Evolutionary conservation across 306 rosid genomes (phyloP).

Genomic region (Mimosa pudica): DNA sequence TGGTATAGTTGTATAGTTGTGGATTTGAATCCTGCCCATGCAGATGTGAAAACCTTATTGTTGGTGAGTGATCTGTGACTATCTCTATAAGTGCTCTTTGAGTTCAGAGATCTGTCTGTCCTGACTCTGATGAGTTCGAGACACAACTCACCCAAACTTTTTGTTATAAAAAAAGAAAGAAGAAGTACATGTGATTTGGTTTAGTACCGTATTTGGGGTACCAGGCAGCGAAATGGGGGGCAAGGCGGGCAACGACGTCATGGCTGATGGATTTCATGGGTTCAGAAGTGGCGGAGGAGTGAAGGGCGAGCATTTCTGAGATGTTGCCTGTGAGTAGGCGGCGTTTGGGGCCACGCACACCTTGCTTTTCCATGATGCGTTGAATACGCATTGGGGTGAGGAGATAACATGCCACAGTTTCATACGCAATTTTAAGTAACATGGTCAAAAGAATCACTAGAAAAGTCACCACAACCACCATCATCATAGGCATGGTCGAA

Average conservation of each 20-base stretch:
- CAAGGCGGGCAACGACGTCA: conserved; percentile 79
- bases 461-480: conserved; percentile 39
- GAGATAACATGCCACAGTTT: conserved; percentile 59
- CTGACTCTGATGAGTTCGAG: too few relatives aligned
- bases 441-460: conserved; percentile 38
- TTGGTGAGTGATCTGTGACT: too few relatives aligned
- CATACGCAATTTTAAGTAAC: conserved; percentile 51
- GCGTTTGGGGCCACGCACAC: conserved; percentile 81
- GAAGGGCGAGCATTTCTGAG: conserved; percentile 64
- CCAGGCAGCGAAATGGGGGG: conserved; percentile 86
- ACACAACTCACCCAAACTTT: too few relatives aligned
- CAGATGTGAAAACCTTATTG: too few relatives aligned
- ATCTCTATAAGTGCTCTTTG: too few relatives aligned
- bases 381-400: conserved; percentile 72
- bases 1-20: too few relatives aligned
- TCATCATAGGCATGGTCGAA: conserved; percentile 42
- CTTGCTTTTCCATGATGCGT: conserved; percentile 82
- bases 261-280: conserved; percentile 78
- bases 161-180: not conserved
- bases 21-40: too few relatives aligned
- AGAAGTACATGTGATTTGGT: not conserved
- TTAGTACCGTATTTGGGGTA: conserved; percentile 65
- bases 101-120: too few relatives aligned
- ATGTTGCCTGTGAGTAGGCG: conserved; percentile 74
- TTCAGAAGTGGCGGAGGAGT: conserved; percentile 60